phyloP scores from a whole-genome alignment of 441 rosid genomes.

The Flueggea neowawraea region DNA sequence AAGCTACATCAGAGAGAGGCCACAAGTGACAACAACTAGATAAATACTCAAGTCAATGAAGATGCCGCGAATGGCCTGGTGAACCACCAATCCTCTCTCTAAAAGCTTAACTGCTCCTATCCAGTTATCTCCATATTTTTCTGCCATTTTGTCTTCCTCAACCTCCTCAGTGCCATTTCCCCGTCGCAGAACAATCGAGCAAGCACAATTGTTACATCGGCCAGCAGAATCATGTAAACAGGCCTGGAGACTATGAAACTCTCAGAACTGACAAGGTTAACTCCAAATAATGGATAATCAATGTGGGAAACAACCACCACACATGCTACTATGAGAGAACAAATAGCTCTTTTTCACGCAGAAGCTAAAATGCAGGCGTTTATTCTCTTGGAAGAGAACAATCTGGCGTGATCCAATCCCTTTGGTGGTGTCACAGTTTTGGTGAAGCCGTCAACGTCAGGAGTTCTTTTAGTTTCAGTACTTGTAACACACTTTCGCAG shows the following conservation, averaged over 20 bases:
- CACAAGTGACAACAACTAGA: conserved; percentile 52
- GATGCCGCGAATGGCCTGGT: conserved; percentile 55
- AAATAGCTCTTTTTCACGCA: conserved; percentile 47
- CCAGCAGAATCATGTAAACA: conserved; percentile 52
- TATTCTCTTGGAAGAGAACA: conserved; percentile 54
- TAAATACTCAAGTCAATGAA: conserved; percentile 83
- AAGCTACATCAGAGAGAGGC: conserved; percentile 27
- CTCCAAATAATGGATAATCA: conserved; percentile 34
- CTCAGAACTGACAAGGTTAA: conserved; percentile 28
- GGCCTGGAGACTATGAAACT: conserved; percentile 55
- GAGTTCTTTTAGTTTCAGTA: conserved; percentile 3
- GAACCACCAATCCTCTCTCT: conserved; percentile 70
- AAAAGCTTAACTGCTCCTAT: conserved; percentile 56
- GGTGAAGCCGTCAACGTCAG: conserved; percentile 6
- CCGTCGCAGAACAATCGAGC: conserved; percentile 33
- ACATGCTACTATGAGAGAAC: conserved; percentile 50
- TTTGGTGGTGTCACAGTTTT: conserved; percentile 9
- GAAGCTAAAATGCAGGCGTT: conserved; percentile 56
- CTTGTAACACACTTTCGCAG: conserved; percentile 3
- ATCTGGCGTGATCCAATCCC: conserved; percentile 11
- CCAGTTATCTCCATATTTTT: conserved; percentile 38
- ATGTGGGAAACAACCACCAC: conserved; percentile 44
- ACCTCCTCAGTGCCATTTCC: conserved; percentile 21
- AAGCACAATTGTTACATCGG: conserved; percentile 53
- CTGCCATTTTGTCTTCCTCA: conserved; percentile 24